These are phyloP conservation scores for Malassezia caprae DNA, from an alignment of 1,284 basidiomycete species.

Conservation along the genomic window DNA sequence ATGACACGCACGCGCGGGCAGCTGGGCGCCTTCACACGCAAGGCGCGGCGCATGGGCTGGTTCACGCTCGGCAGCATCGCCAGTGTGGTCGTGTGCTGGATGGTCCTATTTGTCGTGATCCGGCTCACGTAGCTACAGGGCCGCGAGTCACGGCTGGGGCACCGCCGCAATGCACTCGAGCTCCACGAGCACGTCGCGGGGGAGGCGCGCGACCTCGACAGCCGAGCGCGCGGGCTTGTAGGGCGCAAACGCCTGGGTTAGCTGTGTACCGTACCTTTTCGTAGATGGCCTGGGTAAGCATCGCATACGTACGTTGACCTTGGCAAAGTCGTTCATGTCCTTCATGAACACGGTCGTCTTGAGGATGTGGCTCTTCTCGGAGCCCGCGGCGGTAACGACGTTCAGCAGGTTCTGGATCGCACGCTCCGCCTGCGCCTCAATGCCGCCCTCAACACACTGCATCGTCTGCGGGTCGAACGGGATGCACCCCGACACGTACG, in stretches of 20 bases:
- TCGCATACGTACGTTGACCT: constrained; percentile 58
- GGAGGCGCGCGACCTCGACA: constrained; percentile 59
- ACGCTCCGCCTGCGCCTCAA: constrained; percentile 74
- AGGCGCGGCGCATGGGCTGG: constrained; percentile 44
- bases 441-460: constrained; percentile 63
- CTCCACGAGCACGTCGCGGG: constrained; percentile 74
- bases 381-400: constrained; percentile 69
- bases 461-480: constrained; percentile 68
- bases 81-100: constrained; percentile 40
- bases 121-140: constrained; percentile 15
- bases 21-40: constrained; percentile 38
- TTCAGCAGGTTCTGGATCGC: constrained; percentile 75
- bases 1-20: constrained; percentile 45
- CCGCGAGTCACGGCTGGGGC: constrained; percentile 6
- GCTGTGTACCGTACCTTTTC: constrained; percentile 22
- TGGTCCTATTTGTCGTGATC: constrained; percentile 44
- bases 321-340: constrained; percentile 77
- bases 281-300: constrained; percentile 32
- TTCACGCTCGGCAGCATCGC: constrained; percentile 36
- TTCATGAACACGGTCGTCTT: constrained; percentile 68
- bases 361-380: constrained; percentile 29
- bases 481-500: constrained; percentile 84
- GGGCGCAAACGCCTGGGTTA: constrained; percentile 27
- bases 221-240: constrained; percentile 83
- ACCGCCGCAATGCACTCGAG: constrained; percentile 69